phyloP scores from a whole-genome alignment of 2,329 filamentous ascomycete genomes.

The Colletotrichum filicis region DNA sequence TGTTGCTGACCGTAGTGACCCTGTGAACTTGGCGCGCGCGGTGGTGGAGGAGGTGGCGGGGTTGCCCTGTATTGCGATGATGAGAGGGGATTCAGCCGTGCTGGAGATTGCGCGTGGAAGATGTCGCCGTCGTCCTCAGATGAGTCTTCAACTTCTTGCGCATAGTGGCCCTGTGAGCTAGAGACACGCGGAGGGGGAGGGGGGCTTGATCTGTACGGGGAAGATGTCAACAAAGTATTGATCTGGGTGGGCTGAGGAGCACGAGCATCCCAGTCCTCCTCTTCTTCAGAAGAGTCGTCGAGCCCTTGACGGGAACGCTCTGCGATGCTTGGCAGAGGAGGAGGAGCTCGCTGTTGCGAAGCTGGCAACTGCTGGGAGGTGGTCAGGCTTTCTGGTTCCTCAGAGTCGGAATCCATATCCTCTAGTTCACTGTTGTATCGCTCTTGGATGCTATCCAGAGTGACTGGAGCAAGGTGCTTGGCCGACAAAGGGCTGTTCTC shows the following conservation, averaged over 20 bases:
- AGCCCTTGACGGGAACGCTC: constrained; percentile 12
- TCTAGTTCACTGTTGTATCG: constrained; percentile 34
- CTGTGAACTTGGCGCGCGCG: constrained; percentile 7
- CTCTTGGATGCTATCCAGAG: constrained; percentile 26
- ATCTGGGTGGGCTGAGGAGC: not conserved
- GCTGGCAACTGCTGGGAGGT: constrained; percentile 22
- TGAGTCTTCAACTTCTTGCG: constrained; percentile 4
- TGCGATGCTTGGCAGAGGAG: constrained; percentile 21
- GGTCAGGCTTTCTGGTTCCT: constrained; percentile 21
- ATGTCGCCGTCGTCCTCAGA: constrained; percentile 7
- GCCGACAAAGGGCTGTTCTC: constrained; percentile 11
- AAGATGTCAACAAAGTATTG: constrained; percentile 13
- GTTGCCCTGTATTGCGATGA: constrained; percentile 7
- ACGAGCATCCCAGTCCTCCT: not conserved
- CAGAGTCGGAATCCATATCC: constrained; percentile 31
- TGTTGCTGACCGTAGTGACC: not conserved
- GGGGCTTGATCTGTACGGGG: constrained; percentile 7
- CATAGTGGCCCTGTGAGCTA: not conserved
- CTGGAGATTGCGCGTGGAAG: not conserved
- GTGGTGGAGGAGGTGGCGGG: not conserved
- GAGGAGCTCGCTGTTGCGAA: not conserved
- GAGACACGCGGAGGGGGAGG: not conserved
- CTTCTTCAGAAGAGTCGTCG: constrained; percentile 8
- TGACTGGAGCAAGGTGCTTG: not conserved
- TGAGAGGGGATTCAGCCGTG: not conserved